These are phyloP conservation scores for Chalciporus sphaerocephalus DNA, from an alignment of 768 basidiomycete genomes.

Conservation along the genomic window DNA sequence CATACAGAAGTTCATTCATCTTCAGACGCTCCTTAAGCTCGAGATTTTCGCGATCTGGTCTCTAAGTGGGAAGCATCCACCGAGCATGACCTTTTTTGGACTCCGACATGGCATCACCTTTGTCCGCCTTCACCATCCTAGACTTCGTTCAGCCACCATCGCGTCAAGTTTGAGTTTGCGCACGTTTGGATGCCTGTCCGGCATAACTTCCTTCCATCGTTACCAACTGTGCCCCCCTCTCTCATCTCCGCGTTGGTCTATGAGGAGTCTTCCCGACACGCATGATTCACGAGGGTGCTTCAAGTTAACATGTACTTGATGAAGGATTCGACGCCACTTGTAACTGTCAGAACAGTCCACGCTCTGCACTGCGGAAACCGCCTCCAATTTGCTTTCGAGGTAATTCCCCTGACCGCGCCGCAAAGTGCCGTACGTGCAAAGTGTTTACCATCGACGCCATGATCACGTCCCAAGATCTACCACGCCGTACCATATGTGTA, in stretches of 20 bases:
- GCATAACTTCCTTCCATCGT: constrained; percentile 19
- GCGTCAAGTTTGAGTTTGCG: constrained; percentile 14
- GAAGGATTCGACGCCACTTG: not conserved
- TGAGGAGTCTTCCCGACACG: not conserved
- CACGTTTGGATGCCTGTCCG: constrained; percentile 5
- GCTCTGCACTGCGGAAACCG: constrained; percentile 1
- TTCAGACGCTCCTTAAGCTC: constrained; percentile 11
- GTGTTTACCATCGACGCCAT: constrained; percentile 11
- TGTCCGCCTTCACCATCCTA: constrained; percentile 1
- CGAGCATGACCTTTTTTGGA: constrained; percentile 2
- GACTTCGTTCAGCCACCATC: constrained; percentile 1
- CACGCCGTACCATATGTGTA: constrained; percentile 3
- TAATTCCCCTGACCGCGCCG: not conserved
- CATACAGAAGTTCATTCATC: not conserved
- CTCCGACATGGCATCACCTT: constrained; percentile 13
- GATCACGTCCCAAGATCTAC: constrained; percentile 2
- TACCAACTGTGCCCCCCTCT: constrained; percentile 3
- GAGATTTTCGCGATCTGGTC: constrained; percentile 4
- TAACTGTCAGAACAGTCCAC: not conserved
- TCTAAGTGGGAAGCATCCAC: constrained; percentile 1
- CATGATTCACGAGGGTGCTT: not conserved
- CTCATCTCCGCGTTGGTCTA: constrained; percentile 23
- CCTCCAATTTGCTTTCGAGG: not conserved
- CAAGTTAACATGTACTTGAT: not conserved
- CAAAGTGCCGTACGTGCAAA: constrained; percentile 6